Conservation (phyloP, 2,329 filamentous ascomycete genomes). For the Periglandula ipomoeae region DNA sequence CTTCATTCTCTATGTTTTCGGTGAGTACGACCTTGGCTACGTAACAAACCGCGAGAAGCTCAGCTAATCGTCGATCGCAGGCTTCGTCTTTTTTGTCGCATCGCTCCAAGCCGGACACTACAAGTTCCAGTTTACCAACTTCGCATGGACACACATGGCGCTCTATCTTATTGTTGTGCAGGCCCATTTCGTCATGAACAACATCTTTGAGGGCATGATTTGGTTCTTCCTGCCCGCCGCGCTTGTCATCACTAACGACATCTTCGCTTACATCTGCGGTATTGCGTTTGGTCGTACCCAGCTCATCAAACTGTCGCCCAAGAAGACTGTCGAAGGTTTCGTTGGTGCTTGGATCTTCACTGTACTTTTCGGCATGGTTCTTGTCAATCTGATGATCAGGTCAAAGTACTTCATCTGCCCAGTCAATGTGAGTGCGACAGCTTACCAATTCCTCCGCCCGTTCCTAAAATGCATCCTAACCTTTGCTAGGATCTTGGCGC, state of each 20-base stretch:
- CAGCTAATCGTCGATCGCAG: constrained; percentile 33
- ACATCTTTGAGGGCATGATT: constrained; percentile 98
- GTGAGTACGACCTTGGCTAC: too few relatives aligned
- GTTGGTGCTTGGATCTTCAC: constrained; percentile 95
- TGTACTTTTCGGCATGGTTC: constrained; percentile 69
- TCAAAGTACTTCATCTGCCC: constrained; percentile 99
- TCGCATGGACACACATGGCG: constrained; percentile 99
- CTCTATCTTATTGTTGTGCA: constrained; percentile 96
- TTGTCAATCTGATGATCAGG: constrained; percentile 77
- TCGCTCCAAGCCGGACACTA: constrained; percentile 94
- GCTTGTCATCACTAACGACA: constrained; percentile 96
- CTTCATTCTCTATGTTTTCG: constrained; percentile 95
- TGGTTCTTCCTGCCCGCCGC: constrained; percentile 97
- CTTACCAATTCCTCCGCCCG: neutral
- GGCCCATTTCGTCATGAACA: constrained; percentile 99
- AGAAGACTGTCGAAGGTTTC: constrained; percentile 98
- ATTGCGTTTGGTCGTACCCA: constrained; percentile 95
- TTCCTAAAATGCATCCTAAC: neutral
- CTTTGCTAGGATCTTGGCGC: constrained; percentile 67
- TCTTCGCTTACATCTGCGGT: constrained; percentile 94
- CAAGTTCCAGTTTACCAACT: constrained; percentile 98
- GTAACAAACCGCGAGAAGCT: too few relatives aligned
- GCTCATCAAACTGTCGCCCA: constrained; percentile 94
- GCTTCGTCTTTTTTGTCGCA: constrained; percentile 95
- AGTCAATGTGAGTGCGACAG: constrained; percentile 57